phyloP scores from a whole-genome alignment of 345 rosid genomes.

The Punica granatum region DNA sequence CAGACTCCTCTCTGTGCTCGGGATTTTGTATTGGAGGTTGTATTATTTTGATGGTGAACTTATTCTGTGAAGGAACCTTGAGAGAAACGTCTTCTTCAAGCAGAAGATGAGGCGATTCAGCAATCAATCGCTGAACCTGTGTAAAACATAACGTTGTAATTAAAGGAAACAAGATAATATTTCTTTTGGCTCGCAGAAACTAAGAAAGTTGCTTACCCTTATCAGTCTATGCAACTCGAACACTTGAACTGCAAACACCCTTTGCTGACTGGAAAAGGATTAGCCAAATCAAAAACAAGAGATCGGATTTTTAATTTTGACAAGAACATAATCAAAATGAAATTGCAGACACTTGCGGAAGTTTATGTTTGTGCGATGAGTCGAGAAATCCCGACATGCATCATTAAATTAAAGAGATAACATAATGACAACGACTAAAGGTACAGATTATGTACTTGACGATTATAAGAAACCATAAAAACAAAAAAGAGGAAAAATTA shows the following conservation, averaged over 20 bases:
- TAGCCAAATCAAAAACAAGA: background rate
- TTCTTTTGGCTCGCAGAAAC: constrained; percentile 2
- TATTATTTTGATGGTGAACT: constrained; percentile 33
- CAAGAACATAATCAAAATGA: background rate
- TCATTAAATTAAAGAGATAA: background rate
- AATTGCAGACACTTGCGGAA: no score
- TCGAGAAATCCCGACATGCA: background rate
- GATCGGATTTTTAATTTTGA: no score
- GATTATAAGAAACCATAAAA: no score
- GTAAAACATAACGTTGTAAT: background rate
- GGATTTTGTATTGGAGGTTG: constrained; percentile 20
- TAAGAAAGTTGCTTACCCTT: constrained; percentile 41
- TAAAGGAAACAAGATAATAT: constrained; percentile 1
- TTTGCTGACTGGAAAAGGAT: constrained; percentile 71
- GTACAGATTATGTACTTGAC: no score
- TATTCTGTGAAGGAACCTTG: constrained; percentile 25
- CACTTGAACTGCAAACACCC: constrained; percentile 78
- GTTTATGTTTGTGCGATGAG: no score
- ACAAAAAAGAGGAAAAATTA: background rate
- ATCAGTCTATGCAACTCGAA: constrained; percentile 91
- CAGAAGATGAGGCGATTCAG: constrained; percentile 55
- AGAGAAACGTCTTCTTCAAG: constrained; percentile 44
- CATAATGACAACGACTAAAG: background rate
- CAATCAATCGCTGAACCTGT: constrained; percentile 75
- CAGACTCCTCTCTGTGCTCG: background rate